Conservation (phyloP, 1,284 basidiomycete species). For the Rhodotorula sp. region DNA sequence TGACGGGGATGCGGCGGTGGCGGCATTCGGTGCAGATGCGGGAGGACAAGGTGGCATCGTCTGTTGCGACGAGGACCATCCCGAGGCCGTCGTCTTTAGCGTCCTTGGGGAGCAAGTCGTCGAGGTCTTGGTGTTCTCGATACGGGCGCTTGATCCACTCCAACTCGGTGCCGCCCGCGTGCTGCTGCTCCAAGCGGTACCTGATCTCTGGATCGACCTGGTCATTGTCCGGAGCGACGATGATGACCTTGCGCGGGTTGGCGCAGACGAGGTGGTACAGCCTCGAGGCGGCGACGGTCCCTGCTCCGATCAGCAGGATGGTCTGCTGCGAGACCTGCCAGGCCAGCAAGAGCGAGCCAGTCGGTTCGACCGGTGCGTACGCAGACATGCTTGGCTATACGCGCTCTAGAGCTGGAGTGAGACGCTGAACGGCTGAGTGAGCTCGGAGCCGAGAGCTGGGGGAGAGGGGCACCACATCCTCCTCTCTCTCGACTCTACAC, state of each 20-base stretch:
- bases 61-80: constrained; percentile 93
- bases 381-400: neutral
- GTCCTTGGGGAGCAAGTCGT: constrained; percentile 19
- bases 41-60: constrained; percentile 72
- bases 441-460: neutral
- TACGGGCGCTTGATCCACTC: constrained; percentile 71
- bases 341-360: constrained; percentile 76
- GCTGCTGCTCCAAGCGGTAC: constrained; percentile 49
- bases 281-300: constrained; percentile 76
- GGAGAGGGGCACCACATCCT: no score
- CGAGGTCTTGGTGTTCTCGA: constrained; percentile 13
- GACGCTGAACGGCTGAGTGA: neutral
- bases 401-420: neutral
- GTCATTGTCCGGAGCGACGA: constrained; percentile 63
- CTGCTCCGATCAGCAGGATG: constrained; percentile 80
- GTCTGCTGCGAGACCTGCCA: constrained; percentile 72
- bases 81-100: constrained; percentile 61
- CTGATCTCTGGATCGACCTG: constrained; percentile 57
- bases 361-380: constrained; percentile 49
- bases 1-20: constrained; percentile 74
- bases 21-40: constrained; percentile 72
- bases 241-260: constrained; percentile 60
- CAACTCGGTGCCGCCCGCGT: constrained; percentile 55
- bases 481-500: no score
- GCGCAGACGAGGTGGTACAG: constrained; percentile 64